Percentiles rank a stretch among this genome's conserved stretches.
These are phyloP conservation scores for Shiraia bambusicola DNA, from an alignment of 2,329 filamentous ascomycete species.

Conservation along the genomic window DNA sequence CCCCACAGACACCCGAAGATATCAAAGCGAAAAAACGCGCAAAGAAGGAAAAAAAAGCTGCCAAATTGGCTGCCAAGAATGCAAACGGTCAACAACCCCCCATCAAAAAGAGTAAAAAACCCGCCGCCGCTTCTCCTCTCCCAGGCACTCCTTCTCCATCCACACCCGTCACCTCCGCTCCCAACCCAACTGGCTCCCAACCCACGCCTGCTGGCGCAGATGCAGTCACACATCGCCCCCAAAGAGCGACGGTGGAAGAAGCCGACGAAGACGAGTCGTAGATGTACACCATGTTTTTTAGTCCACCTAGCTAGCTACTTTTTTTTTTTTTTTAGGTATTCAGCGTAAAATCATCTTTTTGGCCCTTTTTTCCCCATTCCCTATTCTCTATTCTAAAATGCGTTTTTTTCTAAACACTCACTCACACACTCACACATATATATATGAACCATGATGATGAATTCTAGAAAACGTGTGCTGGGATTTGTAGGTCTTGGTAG, in stretches of 20 bases:
- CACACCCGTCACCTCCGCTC: slow-evolving; percentile 26
- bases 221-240: slow-evolving; percentile 29
- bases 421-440: too few relatives aligned
- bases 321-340: too few relatives aligned
- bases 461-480: too few relatives aligned
- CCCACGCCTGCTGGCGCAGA: slow-evolving; percentile 16
- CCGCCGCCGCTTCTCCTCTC: slow-evolving; percentile 31
- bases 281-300: not conserved
- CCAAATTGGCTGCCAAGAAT: slow-evolving; percentile 35
- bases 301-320: too few relatives aligned
- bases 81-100: slow-evolving; percentile 33
- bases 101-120: slow-evolving; percentile 38
- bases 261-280: slow-evolving; percentile 39
- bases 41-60: slow-evolving; percentile 43
- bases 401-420: too few relatives aligned
- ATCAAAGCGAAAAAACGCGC: slow-evolving; percentile 49
- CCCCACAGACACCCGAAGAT: slow-evolving; percentile 43
- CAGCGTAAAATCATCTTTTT: too few relatives aligned
- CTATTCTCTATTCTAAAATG: too few relatives aligned
- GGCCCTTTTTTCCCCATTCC: too few relatives aligned
- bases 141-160: slow-evolving; percentile 18
- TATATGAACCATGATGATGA: too few relatives aligned
- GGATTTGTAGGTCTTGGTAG: too few relatives aligned
- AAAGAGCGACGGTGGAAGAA: slow-evolving; percentile 42
- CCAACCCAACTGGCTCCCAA: slow-evolving; percentile 33